phyloP scores from a whole-genome alignment of 495 filamentous ascomycete genomes.

The Aspergillus nanangensis region DNA sequence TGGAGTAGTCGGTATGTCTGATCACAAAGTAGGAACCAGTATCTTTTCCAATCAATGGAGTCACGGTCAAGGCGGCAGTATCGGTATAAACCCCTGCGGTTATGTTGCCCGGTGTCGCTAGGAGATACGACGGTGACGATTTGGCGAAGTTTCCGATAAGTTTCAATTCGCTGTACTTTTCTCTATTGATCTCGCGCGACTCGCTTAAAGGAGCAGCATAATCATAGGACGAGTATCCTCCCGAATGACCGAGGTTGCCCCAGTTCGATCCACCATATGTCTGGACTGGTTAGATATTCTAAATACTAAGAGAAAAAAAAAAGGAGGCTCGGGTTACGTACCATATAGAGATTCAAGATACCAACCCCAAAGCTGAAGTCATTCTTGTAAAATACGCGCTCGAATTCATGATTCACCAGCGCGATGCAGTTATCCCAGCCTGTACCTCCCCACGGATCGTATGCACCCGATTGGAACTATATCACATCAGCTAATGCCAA shows the following conservation, averaged over 20 bases:
- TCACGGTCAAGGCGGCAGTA: constrained; percentile 50
- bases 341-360: constrained; percentile 69
- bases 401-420: constrained; percentile 65
- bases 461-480: constrained; percentile 70
- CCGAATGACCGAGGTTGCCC: constrained; percentile 73
- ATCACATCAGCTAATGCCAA: neutral
- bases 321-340: constrained; percentile 21
- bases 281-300: constrained; percentile 26
- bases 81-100: constrained; percentile 47
- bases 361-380: constrained; percentile 58
- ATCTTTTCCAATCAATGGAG: constrained; percentile 51
- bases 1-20: constrained; percentile 59
- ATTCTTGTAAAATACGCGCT: constrained; percentile 80
- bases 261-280: constrained; percentile 77
- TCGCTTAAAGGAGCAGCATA: constrained; percentile 68
- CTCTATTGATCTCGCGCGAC: constrained; percentile 57
- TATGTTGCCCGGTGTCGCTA: constrained; percentile 43
- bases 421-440: constrained; percentile 61
- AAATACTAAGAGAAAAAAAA: no score
- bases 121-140: constrained; percentile 62
- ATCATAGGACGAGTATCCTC: constrained; percentile 72
- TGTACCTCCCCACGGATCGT: constrained; percentile 69
- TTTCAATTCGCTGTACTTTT: constrained; percentile 79
- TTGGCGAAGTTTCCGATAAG: constrained; percentile 69
- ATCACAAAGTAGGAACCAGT: constrained; percentile 60